These are phyloP conservation scores for Fusarium liriodendri DNA, from an alignment of 2,329 filamentous ascomycete genomes.

Conservation along the genomic window DNA sequence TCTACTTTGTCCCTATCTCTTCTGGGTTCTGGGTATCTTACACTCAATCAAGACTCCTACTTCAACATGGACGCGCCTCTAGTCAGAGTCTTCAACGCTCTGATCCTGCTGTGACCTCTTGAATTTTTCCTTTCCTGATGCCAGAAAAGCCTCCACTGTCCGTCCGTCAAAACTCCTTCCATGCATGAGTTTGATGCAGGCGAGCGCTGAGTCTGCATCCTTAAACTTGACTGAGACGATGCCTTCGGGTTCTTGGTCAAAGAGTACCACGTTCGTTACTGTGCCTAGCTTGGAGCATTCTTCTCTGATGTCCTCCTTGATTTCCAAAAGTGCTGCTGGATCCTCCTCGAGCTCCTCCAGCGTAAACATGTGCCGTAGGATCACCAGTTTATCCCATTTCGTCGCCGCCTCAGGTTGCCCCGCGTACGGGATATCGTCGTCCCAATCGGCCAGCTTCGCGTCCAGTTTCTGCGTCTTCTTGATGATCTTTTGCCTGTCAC, in stretches of 20 bases:
- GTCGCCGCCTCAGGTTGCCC: slow-evolving; percentile 54
- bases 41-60: slow-evolving; percentile 30
- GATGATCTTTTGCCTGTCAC: slow-evolving; percentile 90
- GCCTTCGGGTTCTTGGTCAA: slow-evolving; percentile 86
- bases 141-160: slow-evolving; percentile 76
- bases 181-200: slow-evolving; percentile 80
- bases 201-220: slow-evolving; percentile 75
- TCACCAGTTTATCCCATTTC: slow-evolving; percentile 82
- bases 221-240: slow-evolving; percentile 87
- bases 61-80: slow-evolving; percentile 11
- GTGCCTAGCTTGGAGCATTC: slow-evolving; percentile 88
- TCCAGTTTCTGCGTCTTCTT: slow-evolving; percentile 91
- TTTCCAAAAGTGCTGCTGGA: slow-evolving; percentile 83
- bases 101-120: slow-evolving; percentile 72
- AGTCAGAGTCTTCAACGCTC: slow-evolving; percentile 55
- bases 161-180: slow-evolving; percentile 83
- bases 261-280: slow-evolving; percentile 92
- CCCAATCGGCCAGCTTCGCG: slow-evolving; percentile 94
- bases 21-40: slow-evolving; percentile 43
- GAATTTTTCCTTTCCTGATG: slow-evolving; percentile 78
- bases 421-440: slow-evolving; percentile 81
- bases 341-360: slow-evolving; percentile 87
- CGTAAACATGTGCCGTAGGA: slow-evolving; percentile 95
- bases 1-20: slow-evolving; percentile 12
- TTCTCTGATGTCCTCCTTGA: slow-evolving; percentile 93